These are phyloP conservation scores for Scedosporium boydii DNA, from an alignment of 2,329 filamentous ascomycete genomes.

Conservation along the genomic window DNA sequence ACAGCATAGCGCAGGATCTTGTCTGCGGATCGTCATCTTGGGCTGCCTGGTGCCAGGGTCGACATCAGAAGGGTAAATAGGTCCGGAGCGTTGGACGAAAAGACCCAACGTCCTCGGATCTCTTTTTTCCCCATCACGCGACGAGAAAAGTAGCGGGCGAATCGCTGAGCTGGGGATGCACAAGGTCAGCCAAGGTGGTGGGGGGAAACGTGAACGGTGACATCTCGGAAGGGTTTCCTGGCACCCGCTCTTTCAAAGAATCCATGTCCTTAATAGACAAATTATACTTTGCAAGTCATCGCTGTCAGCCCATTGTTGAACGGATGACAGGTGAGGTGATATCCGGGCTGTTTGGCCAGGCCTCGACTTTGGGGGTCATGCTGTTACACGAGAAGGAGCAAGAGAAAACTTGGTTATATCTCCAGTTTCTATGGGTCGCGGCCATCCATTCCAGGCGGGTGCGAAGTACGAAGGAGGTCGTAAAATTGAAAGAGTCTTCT, in stretches of 20 bases:
- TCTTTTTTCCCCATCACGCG: neutral
- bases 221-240: neutral
- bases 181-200: neutral
- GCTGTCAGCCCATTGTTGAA: neutral
- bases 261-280: neutral
- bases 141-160: neutral
- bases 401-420: neutral
- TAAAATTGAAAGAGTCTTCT: no score
- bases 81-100: neutral
- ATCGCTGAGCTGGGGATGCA: neutral
- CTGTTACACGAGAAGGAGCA: neutral
- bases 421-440: neutral
- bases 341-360: neutral
- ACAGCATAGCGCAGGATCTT: neutral
- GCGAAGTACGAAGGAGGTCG: neutral
- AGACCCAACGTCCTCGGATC: neutral
- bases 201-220: neutral
- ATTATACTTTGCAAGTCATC: neutral
- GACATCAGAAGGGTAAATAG: no score
- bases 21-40: neutral
- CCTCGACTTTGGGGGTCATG: neutral
- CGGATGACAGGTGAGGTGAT: neutral
- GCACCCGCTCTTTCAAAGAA: neutral
- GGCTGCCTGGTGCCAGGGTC: neutral
- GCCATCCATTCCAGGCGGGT: neutral